Evolutionary conservation across 148 eudicot genomes (phyloP), one percentile per base, ranked within the genome.

Genomic region (Diospyros kaki): DNA sequence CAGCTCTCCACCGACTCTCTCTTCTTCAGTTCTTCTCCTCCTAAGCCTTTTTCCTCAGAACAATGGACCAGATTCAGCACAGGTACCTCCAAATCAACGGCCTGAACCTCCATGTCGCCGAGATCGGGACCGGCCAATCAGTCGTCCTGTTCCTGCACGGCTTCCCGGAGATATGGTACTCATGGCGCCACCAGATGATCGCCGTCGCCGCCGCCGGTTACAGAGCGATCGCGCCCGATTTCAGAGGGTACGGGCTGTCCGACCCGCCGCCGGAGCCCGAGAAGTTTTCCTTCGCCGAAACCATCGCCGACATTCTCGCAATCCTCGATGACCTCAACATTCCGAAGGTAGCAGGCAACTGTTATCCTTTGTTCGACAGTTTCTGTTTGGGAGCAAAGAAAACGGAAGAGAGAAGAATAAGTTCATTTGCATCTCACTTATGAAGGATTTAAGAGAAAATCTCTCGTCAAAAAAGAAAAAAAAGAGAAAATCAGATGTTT

Each of bases 181-280:
- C 76, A 2, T 82, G 84, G 84, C 78, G 84, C 42, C 71, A 77
- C 74, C 84, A 82, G 58, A 74, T 82, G 81, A 66, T 82, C 6
- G 84, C 78, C 15, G 73, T 74, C 1, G 78, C 81, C 48, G 53
- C 66, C 5, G 79, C 81, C 38, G 84, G 84, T 0, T 82, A 39
- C 76, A 51, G 81, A 40, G 84, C 84, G 1, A 68, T 81, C 50
- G 78, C 84, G 65, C 81, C 78, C 59, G 84, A 81, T 73, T 77
- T 10, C 77, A 69, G 84, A 69, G 84, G 84, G 58, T 86, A 85
- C 69, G 89, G 91, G 51, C 76, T 84, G 5, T 88, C 91, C 46
- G 87, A 88, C 14, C 76, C 75, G 59, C 87, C 89, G 4, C 55
- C 87, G 39, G 78, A 79, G 66, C 91, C 87, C 73, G 87, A 80